A percentile compares a stretch with the other conserved stretches of the same genome.
Evolutionary conservation across 1,284 basidiomycete species (phyloP).

Genomic region (Mycena sp.): DNA sequence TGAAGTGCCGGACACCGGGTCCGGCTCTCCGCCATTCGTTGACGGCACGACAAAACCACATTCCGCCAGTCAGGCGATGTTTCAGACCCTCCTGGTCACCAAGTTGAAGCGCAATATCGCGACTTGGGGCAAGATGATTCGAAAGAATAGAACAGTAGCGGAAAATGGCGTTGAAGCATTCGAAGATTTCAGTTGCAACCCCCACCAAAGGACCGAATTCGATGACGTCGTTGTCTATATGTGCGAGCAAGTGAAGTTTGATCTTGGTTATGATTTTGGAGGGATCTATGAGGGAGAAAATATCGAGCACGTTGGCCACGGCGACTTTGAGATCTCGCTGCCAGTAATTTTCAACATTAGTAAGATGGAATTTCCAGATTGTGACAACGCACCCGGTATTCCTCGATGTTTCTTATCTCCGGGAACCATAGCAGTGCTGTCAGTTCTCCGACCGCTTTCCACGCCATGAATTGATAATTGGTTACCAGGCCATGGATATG

Average conservation of each 20-base stretch:
- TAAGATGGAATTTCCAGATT: too few relatives aligned
- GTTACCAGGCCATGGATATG: too few relatives aligned
- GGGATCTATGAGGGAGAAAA: slow-evolving; percentile 35
- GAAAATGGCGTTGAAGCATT: slow-evolving; percentile 38
- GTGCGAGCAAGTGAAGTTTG: slow-evolving; percentile 44
- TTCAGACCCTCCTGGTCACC: slow-evolving; percentile 29
- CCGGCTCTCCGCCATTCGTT: slow-evolving; percentile 10
- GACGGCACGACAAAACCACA: slow-evolving; percentile 15
- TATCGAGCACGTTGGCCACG: slow-evolving; percentile 45
- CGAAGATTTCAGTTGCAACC: slow-evolving; percentile 32
- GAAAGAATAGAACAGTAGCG: slow-evolving; percentile 34
- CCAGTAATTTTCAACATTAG: too few relatives aligned
- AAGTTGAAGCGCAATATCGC: slow-evolving; percentile 34
- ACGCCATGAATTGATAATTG: too few relatives aligned
- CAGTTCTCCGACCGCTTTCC: too few relatives aligned
- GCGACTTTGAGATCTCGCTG: slow-evolving; percentile 36
- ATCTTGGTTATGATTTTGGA: too few relatives aligned
- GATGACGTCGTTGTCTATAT: slow-evolving; percentile 35
- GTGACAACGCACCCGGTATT: slow-evolving; percentile 43
- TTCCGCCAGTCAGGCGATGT: slow-evolving; percentile 28
- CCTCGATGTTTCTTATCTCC: slow-evolving; percentile 44
- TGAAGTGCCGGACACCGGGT: slow-evolving; percentile 8
- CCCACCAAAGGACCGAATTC: slow-evolving; percentile 33
- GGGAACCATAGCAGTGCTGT: slow-evolving; percentile 46
- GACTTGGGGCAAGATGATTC: slow-evolving; percentile 39